phyloP scores from a whole-genome alignment of 1,139 yeast species.

The Geotrichum cucujoidarum region DNA sequence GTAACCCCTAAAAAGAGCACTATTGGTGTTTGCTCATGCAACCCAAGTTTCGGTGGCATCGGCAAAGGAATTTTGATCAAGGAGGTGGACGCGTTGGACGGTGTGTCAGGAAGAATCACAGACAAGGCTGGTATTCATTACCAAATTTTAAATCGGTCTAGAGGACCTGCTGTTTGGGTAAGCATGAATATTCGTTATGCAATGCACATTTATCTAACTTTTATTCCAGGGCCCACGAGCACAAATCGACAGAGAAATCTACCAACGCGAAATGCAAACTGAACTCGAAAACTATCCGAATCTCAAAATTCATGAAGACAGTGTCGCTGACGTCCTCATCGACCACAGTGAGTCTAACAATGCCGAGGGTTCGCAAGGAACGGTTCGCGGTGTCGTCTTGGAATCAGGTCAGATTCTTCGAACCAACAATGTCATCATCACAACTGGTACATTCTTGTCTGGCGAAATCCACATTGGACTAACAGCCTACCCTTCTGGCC shows the following conservation, averaged over 20 bases:
- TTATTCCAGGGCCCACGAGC: conserved; percentile 74
- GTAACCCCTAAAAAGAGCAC: conserved; percentile 71
- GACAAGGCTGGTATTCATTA: conserved; percentile 93
- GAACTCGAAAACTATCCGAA: conserved; percentile 56
- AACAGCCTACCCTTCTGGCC: conserved; percentile 75
- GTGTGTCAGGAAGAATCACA: conserved; percentile 76
- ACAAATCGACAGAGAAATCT: conserved; percentile 83
- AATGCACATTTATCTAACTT: not conserved
- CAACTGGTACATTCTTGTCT: conserved; percentile 93
- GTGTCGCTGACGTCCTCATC: conserved; percentile 80
- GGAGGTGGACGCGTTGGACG: conserved; percentile 96
- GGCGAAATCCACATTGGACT: conserved; percentile 94
- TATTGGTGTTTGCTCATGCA: conserved; percentile 93
- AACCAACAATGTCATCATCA: conserved; percentile 70
- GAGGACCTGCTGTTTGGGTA: conserved; percentile 93
- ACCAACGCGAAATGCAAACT: conserved; percentile 72
- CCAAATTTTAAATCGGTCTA: conserved; percentile 75
- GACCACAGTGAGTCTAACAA: conserved; percentile 26
- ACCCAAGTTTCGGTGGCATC: conserved; percentile 97
- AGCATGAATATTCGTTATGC: not conserved
- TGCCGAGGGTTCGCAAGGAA: conserved; percentile 33
- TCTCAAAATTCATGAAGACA: conserved; percentile 60
- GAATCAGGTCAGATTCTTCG: conserved; percentile 59
- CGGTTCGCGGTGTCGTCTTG: conserved; percentile 64
- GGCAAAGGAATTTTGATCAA: conserved; percentile 91